Evolutionary conservation across 208 protist genomes (phyloP).

Genomic region (Naegleria lovaniensis): DNA sequence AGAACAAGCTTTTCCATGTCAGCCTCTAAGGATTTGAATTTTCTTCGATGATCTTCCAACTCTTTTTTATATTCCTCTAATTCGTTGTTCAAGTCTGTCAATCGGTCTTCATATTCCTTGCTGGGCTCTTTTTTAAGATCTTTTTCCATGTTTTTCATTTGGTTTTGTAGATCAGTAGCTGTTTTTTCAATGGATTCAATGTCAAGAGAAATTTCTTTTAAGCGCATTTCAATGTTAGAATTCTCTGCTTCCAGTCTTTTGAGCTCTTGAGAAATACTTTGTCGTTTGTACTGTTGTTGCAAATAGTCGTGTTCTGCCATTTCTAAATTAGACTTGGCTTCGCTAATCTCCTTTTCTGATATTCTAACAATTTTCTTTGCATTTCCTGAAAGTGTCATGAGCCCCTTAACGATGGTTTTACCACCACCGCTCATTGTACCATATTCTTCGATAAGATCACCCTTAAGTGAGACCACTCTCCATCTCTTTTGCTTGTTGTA

Average conservation of each 20-base stretch:
- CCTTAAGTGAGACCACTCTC: conserved; percentile 91
- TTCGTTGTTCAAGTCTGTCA: background rate
- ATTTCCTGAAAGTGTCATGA: conserved; percentile 60
- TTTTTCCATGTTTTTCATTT: background rate
- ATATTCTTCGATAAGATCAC: conserved; percentile 89
- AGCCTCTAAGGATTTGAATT: conserved; percentile 12
- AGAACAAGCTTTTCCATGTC: conserved; percentile 52
- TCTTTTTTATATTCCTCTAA: background rate
- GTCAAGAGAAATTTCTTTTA: background rate
- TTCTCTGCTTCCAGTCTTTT: conserved; percentile 48
- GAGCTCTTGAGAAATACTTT: conserved; percentile 48
- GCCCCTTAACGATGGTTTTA: conserved; percentile 58
- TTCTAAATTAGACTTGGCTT: conserved; percentile 63
- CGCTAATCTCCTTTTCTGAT: conserved; percentile 61
- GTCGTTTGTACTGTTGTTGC: conserved; percentile 28
- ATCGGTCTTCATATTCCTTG: background rate
- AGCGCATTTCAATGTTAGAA: background rate
- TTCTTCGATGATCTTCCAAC: conserved; percentile 30
- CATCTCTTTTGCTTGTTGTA: conserved; percentile 58
- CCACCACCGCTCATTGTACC: conserved; percentile 98
- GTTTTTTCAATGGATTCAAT: background rate
- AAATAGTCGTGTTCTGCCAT: conserved; percentile 60
- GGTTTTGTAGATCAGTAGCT: background rate
- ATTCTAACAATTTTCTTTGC: conserved; percentile 64
- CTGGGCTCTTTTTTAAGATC: background rate